Evolutionary conservation across 140 eudicot species (phyloP).

Genomic region (Senecio squalidus): DNA sequence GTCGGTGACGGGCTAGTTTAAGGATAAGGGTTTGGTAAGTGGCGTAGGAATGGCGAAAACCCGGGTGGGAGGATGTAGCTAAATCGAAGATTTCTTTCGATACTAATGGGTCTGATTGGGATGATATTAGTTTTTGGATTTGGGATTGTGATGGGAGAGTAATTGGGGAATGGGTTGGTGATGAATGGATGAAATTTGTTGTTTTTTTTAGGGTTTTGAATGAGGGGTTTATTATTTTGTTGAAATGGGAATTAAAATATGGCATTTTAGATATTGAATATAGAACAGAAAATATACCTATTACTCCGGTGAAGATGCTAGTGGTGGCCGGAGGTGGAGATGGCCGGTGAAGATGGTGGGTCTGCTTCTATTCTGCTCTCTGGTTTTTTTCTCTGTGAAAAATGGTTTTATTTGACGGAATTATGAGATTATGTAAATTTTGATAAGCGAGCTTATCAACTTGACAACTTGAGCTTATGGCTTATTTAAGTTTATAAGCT

Average conservation of each 20-base stretch:
- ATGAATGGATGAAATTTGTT: background rate
- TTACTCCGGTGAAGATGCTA: background rate
- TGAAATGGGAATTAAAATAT: slow-evolving; percentile 12
- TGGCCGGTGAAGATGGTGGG: background rate
- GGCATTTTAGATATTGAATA: slow-evolving; percentile 8
- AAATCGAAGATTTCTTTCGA: slow-evolving; percentile 79
- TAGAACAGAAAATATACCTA: background rate
- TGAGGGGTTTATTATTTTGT: slow-evolving; percentile 9
- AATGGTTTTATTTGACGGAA: background rate
- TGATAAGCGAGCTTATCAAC: too few relatives aligned
- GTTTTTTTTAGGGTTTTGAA: slow-evolving; percentile 23
- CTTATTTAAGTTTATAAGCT: too few relatives aligned
- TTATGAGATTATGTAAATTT: too few relatives aligned
- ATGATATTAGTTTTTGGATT: slow-evolving; percentile 57
- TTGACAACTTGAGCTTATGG: too few relatives aligned
- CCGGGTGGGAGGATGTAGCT: slow-evolving; percentile 52
- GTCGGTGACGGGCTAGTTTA: slow-evolving; percentile 65
- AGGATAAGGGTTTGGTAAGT: slow-evolving; percentile 57
- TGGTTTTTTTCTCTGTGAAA: background rate
- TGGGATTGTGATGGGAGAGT: slow-evolving; percentile 51
- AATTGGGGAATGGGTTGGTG: background rate
- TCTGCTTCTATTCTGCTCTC: background rate
- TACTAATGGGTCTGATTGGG: slow-evolving; percentile 78
- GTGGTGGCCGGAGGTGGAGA: background rate
- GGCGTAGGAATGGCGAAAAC: slow-evolving; percentile 56